Base-by-base conservation (phyloP, 2,329 filamentous ascomycete species). In the Amauroascus verrucosus region DNA sequence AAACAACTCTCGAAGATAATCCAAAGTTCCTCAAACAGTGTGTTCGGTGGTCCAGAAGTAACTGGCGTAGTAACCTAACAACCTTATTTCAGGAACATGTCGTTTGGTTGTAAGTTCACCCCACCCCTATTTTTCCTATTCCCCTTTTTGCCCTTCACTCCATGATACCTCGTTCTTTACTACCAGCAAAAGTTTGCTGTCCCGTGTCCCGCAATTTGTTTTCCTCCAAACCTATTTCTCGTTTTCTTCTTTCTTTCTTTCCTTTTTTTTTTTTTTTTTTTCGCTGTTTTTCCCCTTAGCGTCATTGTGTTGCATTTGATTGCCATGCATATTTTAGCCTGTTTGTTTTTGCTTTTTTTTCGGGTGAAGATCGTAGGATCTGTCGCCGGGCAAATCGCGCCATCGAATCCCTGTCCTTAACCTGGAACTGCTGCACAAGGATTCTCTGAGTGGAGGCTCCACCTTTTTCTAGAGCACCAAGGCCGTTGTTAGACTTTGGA, bases 31-130 rank as follows among this genome's bases (percentile, higher is more conserved):
- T 97, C 58, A 91, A 88, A 66, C 91, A 97, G 71, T 97, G 91
- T 71, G 82, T 91, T 45, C 81, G 91, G 46, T 97, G 91, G 91
- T 89, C 93, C 41, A 83, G 91, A 64, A 96, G 90, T 76, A 97
- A 97, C 72, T 97, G 91, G 91, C 80, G 91, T 66, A 95, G 89
- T 75, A 97, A 97, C 70, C 84, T 88, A 70, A 96, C 88, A 50
- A 96, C 88, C 69, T 77, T 96, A 65, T 79, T 91, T 59, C 81
- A 81, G 59, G 91, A 96, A 72, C 77, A 85, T 66, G 80, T 88
- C 65, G 87, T 96, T 64, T 88, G 86, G 82, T 83, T 73, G 90
- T 95, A 79, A 84, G 88, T 82, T 48, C 30, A 45, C 16, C 50
- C 40, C 38, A 8, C 24, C 41, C 35, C 48, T 11, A 28, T 28